Evolutionary conservation across 2,329 filamentous ascomycete genomes (phyloP), one percentile per base, ranked within the genome.

Genomic region (Aureobasidium lini): DNA sequence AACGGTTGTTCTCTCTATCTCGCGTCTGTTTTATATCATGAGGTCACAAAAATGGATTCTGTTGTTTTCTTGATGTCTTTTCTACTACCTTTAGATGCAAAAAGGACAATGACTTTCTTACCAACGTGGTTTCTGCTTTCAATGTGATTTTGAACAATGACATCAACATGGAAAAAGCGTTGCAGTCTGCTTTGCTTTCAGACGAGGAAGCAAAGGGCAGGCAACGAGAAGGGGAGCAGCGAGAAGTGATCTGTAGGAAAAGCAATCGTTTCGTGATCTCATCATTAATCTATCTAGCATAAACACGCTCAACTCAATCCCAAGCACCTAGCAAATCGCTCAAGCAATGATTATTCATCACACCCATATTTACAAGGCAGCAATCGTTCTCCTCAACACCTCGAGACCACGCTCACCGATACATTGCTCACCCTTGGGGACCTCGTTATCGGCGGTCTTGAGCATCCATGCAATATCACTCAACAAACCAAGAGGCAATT

Each of bases 381-480:
- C 79, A 63, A 86, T 81, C 57, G 81, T 82, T 66, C 76, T 79
- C 48, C 78, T 75, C 65, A 86, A 66, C 31, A 85, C 80, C 53
- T 84, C 80, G 52, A 85, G 67, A 6, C 80, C 79, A 61, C 76
- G 73, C 60, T 81, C 78, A 4, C 73, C 76, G 6, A 80, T 68
- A 7, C 71, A 72, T 15, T 70, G 67, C 15, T 66, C 66, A 6
- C 63, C 67, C 42, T 70, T 71, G 18, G 74, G 67, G 2, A 64
- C 65, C 1, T 61, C 65, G 18, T 73, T 66, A 42, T 60, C 61
- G 71, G 73, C 73, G 40, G 84, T 84, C 37, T 84, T 84, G 29
- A 96, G 75, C 59, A 94, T 75, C 75, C 86, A 88, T 4, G 88
- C 86, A 44, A 97, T 81, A 77, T 97, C 93, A 69, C 93, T 97